Conservation (phyloP, 345 rosid species). For the Melaleuca quinquenervia region DNA sequence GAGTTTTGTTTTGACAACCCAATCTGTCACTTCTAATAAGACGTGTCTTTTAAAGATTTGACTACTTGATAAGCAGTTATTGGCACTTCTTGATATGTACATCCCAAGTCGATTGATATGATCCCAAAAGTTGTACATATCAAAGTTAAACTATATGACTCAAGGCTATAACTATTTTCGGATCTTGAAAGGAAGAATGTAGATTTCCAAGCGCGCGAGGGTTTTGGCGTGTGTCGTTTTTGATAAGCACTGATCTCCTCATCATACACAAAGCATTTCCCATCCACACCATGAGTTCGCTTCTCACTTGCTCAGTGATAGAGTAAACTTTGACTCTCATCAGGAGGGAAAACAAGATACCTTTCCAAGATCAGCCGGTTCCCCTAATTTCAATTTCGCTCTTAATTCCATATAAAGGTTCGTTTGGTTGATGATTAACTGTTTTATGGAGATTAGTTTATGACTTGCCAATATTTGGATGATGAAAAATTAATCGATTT, state of each 20-base stretch:
- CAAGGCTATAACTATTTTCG: too few relatives aligned
- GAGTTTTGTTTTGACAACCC: neutral
- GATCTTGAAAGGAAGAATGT: neutral
- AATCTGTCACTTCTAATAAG: neutral
- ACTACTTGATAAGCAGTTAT: neutral
- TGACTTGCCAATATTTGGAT: too few relatives aligned
- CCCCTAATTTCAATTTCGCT: neutral
- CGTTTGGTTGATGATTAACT: too few relatives aligned
- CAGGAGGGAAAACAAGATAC: neutral
- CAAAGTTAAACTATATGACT: too few relatives aligned
- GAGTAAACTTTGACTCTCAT: neutral
- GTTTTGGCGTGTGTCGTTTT: neutral
- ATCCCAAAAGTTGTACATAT: too few relatives aligned
- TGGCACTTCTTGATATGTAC: too few relatives aligned
- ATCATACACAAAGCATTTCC: neutral
- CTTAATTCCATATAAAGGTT: neutral
- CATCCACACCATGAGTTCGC: neutral
- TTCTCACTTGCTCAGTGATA: neutral
- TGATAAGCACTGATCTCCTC: neutral
- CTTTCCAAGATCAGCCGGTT: neutral
- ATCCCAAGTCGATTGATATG: too few relatives aligned
- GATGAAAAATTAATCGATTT: too few relatives aligned
- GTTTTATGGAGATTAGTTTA: too few relatives aligned
- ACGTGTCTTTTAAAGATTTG: neutral
- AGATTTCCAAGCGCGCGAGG: neutral